These are phyloP conservation scores for Scleromitrula shiraiana DNA, from an alignment of 2,329 filamentous ascomycete genomes.

Conservation along the genomic window DNA sequence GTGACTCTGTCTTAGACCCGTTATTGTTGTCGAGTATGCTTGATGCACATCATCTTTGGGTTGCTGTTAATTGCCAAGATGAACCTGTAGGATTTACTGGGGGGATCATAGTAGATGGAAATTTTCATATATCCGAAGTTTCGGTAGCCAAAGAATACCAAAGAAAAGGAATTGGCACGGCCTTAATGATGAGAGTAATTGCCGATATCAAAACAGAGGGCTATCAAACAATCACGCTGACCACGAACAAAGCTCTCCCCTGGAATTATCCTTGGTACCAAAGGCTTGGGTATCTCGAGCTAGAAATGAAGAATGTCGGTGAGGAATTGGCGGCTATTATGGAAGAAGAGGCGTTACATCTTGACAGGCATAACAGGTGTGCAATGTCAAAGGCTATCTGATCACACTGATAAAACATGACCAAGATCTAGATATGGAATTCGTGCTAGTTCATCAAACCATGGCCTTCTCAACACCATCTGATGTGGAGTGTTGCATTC, in stretches of 20 bases:
- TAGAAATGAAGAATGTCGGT: slow-evolving; percentile 16
- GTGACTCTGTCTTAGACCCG: slow-evolving; percentile 20
- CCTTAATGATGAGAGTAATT: slow-evolving; percentile 24
- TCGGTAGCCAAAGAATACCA: slow-evolving; percentile 25
- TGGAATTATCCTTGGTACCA: slow-evolving; percentile 29
- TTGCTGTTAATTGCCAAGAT: slow-evolving; percentile 22
- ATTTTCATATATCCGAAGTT: slow-evolving; percentile 27
- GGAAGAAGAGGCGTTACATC: not conserved
- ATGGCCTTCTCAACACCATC: no score
- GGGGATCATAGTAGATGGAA: slow-evolving; percentile 22
- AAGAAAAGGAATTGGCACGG: slow-evolving; percentile 25
- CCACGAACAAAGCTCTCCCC: slow-evolving; percentile 24
- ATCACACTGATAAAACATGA: not conserved
- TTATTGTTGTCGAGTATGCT: slow-evolving; percentile 17
- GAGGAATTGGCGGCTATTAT: not conserved
- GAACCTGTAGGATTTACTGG: slow-evolving; percentile 26
- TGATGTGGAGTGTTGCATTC: no score
- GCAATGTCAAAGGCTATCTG: slow-evolving; percentile 4
- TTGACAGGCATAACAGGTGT: not conserved
- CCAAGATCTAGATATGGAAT: no score
- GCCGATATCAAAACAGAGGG: slow-evolving; percentile 21
- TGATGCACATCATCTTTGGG: slow-evolving; percentile 24
- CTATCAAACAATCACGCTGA: slow-evolving; percentile 24
- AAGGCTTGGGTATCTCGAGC: slow-evolving; percentile 23
- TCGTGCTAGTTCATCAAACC: no score